Base-by-base conservation (phyloP, 768 basidiomycete species). In the Pleurotus sapidus region DNA sequence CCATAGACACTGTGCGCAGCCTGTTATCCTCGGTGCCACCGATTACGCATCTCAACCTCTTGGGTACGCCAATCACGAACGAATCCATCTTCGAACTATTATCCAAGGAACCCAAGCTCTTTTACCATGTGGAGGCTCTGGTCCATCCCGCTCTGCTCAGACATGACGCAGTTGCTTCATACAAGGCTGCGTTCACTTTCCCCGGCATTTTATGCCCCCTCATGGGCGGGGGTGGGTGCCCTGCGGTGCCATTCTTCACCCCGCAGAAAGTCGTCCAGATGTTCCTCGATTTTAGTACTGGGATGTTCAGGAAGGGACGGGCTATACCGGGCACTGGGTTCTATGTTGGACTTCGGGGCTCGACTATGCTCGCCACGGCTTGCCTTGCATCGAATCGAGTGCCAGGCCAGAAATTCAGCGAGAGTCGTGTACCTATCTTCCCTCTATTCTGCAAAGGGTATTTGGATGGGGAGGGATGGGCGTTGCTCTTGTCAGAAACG, bases 91-190 rank as follows among this genome's bases (percentile, higher is more conserved):
- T 74, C 15, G 47, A 40, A n/a, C 62, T 76, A 11, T 47, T 74
- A 4, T 9, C 8, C 2, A 49, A 57, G 5, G 49, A 68, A 20
- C 65, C 68, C 9, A 58, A 63, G 23, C 67, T 74, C 4, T 72
- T 72, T 56, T 42, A 53, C 25, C 38, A 63, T 43, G 39, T 74
- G 17, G 68, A 70, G 37, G 64, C 64, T 14, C 60, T 74, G 47
- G 45, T 67, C 12, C 73, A 73, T 47, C 70, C 69, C 1, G 57
- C 59, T 14, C 55, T 72, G 49, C 49, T 71, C 17, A 18, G 27
- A 25, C 37, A 17, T 17, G 27, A 27, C 12, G 23, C 27, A 14
- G 4, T 11, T 5, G 49, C 30, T 14, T 30, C 49, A 9, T 51
- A 51, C 14, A 37, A 39, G n/a, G 14, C 49, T n/a, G 30, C 49